Conservation (phyloP, 1,139 yeast genomes). For the Barnettozyma hawaiiensis region DNA sequence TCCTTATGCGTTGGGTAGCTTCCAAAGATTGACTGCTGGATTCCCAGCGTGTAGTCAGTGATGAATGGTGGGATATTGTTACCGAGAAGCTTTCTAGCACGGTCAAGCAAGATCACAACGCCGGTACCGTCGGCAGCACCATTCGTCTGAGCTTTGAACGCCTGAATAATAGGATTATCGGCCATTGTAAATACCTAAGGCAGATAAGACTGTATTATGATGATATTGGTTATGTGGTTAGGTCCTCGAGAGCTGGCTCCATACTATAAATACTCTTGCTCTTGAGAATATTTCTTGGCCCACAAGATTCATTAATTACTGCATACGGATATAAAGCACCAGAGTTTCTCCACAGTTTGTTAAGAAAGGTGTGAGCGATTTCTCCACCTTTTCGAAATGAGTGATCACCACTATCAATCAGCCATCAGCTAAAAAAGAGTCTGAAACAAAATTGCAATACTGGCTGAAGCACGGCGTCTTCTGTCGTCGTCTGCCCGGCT, state of each 20-base stretch:
- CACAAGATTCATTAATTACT: background rate
- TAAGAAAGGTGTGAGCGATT: background rate
- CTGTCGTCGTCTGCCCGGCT: too few relatives aligned
- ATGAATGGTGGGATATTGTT: slow-evolving; percentile 35
- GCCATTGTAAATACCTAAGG: too few relatives aligned
- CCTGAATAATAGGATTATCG: slow-evolving; percentile 6
- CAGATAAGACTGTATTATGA: too few relatives aligned
- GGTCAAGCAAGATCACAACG: slow-evolving; percentile 30
- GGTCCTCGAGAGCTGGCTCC: background rate
- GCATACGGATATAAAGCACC: background rate
- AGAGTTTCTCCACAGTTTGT: background rate
- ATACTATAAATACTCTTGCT: background rate
- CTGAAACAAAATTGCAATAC: too few relatives aligned
- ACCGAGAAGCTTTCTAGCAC: slow-evolving; percentile 26
- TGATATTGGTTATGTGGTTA: too few relatives aligned
- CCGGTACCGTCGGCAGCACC: slow-evolving; percentile 52
- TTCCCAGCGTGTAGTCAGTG: slow-evolving; percentile 32
- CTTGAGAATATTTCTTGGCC: background rate
- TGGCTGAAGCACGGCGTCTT: too few relatives aligned
- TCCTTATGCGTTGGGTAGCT: slow-evolving; percentile 55
- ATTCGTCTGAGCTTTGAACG: slow-evolving; percentile 23
- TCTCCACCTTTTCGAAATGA: background rate
- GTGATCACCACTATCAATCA: too few relatives aligned
- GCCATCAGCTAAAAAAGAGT: background rate
- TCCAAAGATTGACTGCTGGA: slow-evolving; percentile 48